These are phyloP conservation scores for Phytophthora citrophthora DNA, from an alignment of 352 stramenopile species.

Conservation along the genomic window DNA sequence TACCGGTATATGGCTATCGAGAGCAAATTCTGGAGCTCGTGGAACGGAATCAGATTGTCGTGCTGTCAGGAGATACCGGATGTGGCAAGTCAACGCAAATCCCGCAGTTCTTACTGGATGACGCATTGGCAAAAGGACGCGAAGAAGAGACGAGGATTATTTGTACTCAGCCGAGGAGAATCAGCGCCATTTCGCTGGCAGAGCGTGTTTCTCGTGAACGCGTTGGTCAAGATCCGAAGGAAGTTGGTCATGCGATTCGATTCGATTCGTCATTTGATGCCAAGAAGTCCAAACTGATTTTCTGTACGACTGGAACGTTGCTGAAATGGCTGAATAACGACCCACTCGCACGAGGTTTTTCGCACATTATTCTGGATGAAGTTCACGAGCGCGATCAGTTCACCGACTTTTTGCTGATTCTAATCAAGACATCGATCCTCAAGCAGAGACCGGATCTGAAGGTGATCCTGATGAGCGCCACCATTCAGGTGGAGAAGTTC, in stretches of 20 bases:
- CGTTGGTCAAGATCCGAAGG: constrained; percentile 45
- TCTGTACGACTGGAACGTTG: constrained; percentile 97
- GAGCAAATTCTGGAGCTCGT: constrained; percentile 72
- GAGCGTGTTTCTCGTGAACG: constrained; percentile 89
- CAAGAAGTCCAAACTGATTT: constrained; percentile 93
- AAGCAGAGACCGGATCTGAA: constrained; percentile 84
- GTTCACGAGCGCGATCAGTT: constrained; percentile 96
- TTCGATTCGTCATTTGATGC: constrained; percentile 86
- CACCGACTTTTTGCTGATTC: constrained; percentile 96
- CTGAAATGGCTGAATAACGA: constrained; percentile 87
- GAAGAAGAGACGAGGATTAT: constrained; percentile 79
- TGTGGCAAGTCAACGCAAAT: constrained; percentile 95
- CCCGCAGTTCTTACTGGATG: constrained; percentile 93
- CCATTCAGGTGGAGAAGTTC: constrained; percentile 95
- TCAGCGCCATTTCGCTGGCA: constrained; percentile 92
- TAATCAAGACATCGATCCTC: constrained; percentile 91
- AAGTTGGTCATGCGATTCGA: constrained; percentile 93
- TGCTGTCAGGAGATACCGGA: constrained; percentile 94
- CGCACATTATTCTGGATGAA: constrained; percentile 96
- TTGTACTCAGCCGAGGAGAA: constrained; percentile 93
- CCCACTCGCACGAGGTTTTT: constrained; percentile 81
- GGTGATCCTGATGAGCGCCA: constrained; percentile 96
- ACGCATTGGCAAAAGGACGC: constrained; percentile 71
- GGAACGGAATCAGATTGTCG: constrained; percentile 86
- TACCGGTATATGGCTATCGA: constrained; percentile 71